phyloP scores from a whole-genome alignment of 2,329 filamentous ascomycete species.

The Whalleya microplaca region DNA sequence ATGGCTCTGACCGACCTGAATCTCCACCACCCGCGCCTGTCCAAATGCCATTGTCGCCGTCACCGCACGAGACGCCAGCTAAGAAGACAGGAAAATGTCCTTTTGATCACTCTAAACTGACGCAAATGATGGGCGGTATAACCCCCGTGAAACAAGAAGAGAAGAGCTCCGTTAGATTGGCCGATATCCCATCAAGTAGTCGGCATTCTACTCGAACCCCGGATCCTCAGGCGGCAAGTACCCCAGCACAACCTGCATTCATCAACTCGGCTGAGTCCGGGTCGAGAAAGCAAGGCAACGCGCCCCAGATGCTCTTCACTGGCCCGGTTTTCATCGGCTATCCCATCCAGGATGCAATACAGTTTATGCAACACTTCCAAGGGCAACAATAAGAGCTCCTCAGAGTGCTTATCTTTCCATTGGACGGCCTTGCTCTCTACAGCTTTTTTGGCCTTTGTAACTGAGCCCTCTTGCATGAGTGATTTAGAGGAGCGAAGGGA shows the following conservation, averaged over 20 bases:
- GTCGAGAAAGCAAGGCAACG: constrained; percentile 37
- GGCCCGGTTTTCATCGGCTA: constrained; percentile 96
- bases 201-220: constrained; percentile 29
- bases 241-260: constrained; percentile 53
- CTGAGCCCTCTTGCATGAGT: not conserved
- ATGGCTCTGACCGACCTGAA: constrained; percentile 47
- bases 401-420: not conserved
- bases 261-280: constrained; percentile 47
- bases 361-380: constrained; percentile 68
- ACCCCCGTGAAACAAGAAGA: constrained; percentile 33
- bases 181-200: constrained; percentile 21
- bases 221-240: constrained; percentile 30
- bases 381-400: constrained; percentile 23
- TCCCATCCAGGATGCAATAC: constrained; percentile 78
- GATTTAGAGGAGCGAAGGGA: too few species aligned
- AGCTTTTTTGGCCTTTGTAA: too few species aligned
- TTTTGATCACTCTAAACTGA: constrained; percentile 56
- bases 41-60: constrained; percentile 47
- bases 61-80: constrained; percentile 26
- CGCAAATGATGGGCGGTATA: constrained; percentile 39
- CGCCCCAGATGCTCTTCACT: constrained; percentile 81
- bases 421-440: too few species aligned
- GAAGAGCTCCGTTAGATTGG: constrained; percentile 27
- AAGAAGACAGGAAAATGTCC: constrained; percentile 56
- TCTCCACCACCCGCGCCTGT: constrained; percentile 64